Base-by-base conservation (phyloP, 805 yeast species). In the Yarrowia divulgata region DNA sequence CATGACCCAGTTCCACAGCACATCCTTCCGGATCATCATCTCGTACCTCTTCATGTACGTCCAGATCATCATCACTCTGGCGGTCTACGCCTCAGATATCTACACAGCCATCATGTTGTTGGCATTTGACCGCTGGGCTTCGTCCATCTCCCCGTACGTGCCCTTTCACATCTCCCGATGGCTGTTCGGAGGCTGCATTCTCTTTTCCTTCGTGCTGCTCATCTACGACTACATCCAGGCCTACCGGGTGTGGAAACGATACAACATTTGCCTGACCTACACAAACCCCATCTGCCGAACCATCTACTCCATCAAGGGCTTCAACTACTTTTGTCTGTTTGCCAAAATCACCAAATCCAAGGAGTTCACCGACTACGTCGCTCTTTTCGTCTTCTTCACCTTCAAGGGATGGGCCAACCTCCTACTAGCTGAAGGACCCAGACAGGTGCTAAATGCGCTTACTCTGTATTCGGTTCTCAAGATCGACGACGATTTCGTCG, bases 101-200 rank as follows among this genome's bases (percentile, higher is more conserved):
- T 92, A 90, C 79, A 91, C 97, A 0, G 87, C 94, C 77, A 79
- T 92, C 69, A 87, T 85, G 73, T 83, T 92, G 50, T 80, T 91
- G 73, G 95, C 90, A 1, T 87, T 88, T 76, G 85, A 89, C 74
- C 81, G 85, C 57, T 89, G 94, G 94, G 83, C 88, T 3, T 82
- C 86, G 5, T 78, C 81, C 67, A 77, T 83, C 39, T 74, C 80
- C 68, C 88, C 88, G 5, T 80, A 76, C 71, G 76, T 85, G 3
- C 80, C 87, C 0, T 82, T 84, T 70, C 84, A 74, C 75, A 86
- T 83, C 69, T 84, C 82, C 70, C 85, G 80, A 75, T 90, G 94
- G 94, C 79, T 90, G n/a, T 90, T 89, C 75, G 86, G 90, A 19
- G 91, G 89, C 3, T 92, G 97, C 77, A 92, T 92, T 70, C 83